A percentile compares a stretch with the other conserved stretches of the same genome.
Evolutionary conservation across 345 rosid species (phyloP).

Genomic region (Melastoma malabathricum): DNA sequence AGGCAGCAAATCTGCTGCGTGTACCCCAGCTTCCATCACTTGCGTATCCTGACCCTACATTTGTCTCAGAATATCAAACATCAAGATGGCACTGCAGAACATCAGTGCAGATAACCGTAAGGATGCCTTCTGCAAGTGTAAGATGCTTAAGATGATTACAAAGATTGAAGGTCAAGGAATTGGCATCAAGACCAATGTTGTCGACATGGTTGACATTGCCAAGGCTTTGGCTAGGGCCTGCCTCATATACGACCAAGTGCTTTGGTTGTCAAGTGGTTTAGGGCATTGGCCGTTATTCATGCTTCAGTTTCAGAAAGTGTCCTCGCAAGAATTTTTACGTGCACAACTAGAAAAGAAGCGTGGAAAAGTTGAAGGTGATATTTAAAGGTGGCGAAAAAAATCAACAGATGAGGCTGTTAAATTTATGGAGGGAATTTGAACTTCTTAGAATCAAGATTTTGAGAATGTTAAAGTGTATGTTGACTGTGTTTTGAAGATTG

Average conservation of each 20-base stretch:
- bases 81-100: slow-evolving; percentile 77
- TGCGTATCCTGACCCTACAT: slow-evolving; percentile 10
- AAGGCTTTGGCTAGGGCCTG: slow-evolving; percentile 79
- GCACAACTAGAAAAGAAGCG: no score
- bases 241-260: slow-evolving; percentile 73
- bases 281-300: no score
- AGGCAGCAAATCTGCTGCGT: neutral
- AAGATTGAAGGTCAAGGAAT: slow-evolving; percentile 89
- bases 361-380: no score
- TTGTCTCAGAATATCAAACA: neutral
- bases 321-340: no score
- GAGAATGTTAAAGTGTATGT: no score
- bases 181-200: slow-evolving; percentile 83
- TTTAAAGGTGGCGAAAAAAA: no score
- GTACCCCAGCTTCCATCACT: slow-evolving; percentile 3
- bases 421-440: no score
- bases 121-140: slow-evolving; percentile 93
- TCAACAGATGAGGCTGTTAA: no score
- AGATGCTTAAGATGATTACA: slow-evolving; percentile 90
- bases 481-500: no score
- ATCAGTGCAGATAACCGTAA: slow-evolving; percentile 84
- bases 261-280: slow-evolving; percentile 95
- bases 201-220: slow-evolving; percentile 91
- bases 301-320: no score
- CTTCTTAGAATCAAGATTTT: no score